Evolutionary conservation across 1,284 basidiomycete genomes (phyloP), one percentile per base, ranked within the genome.

Genomic region (Abortiporus biennis): DNA sequence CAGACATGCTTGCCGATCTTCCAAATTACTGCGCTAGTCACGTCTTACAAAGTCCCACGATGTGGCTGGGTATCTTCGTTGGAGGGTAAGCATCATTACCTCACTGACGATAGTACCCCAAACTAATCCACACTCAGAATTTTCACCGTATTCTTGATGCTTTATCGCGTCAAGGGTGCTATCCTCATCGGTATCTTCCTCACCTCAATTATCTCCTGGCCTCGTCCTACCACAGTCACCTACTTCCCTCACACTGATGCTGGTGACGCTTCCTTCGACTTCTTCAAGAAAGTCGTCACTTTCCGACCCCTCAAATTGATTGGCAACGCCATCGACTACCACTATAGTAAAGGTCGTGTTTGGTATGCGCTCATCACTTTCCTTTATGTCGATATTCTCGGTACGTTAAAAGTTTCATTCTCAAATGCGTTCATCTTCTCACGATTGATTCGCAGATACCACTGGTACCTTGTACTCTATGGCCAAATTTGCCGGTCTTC

Each of bases 401-500:
- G 77, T 78, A 53, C 41, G 69, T 58, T 1, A n/a, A n/a, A n/a
- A n/a, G n/a, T n/a, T n/a, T n/a, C n/a, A n/a, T n/a, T n/a, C n/a
- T n/a, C 25, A 1, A 17, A 8, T 9, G 19, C 19, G 2, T 6
- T 20, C 19, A 23, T 29, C 9, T 29, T 35, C 33, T 35, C 33
- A 15, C 17, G 23, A 27, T n/a, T 17, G 24, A 24, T 43, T 23
- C 17, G 6, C 44, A 34, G 58, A 61, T 42, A 61, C 59, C 27
- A 61, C 59, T 33, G 54, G 89, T 56, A 92, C 91, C 2, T 66
- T 93, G 9, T 92, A 92, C 63, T 84, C 91, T 33, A 93, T 94
- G 91, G 86, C 90, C 39, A 89, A 87, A 57, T 92, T 92, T 51
- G 89, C 91, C n/a, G 87, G 87, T 17, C 74, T 94, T 9, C 85